Base-by-base conservation (phyloP, 2,329 filamentous ascomycete genomes). In the Dactylellina leptospora region DNA sequence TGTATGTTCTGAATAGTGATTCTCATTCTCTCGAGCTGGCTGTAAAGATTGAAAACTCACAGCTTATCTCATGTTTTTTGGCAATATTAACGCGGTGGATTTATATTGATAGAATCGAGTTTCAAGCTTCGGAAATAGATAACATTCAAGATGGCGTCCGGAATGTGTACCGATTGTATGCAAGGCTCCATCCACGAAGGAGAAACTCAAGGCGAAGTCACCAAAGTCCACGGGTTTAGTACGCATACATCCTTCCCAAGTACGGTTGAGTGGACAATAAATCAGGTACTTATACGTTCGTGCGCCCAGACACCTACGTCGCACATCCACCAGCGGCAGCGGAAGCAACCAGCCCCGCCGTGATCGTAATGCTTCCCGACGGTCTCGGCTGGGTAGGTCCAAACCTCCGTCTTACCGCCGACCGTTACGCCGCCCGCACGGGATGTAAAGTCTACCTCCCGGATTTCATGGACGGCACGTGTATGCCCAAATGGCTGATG, bases 371-470 rank as follows among this genome's bases (percentile, higher is more conserved):
- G 50, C 80, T 87, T 30, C 81, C 85, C 0, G 85, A 87, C 75
- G 83, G 82, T 0, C 85, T 86, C 74, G 85, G 85, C 13, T 84
- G 84, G 81, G 78, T 80, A 1, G 83, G 86, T 71, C 78, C 81
- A n/a, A 87, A 87, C 78, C 82, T 81, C 51, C 80, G 83, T 33
- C 77, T 85, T 4, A 77, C 86, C 30, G 84, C 84, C 4, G 85
- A 87, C 75, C 77, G 78, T 42, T 85, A 85, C 74, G 84, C 84
- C n/a, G 79, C 80, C 62, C 83, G 82, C 75, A 82, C 82, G 2
- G 79, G 79, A 11, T 85, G 81, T 75, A 79, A 78, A 5, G 84
- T 87, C 44, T 84, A 85, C 74, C 74, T 84, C 8, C 85, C 85
- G 0, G 85, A 87, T 56, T 85, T 87, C 60, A 86, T 86, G 82